These are phyloP conservation scores for Hygrophoropsis aurantiaca DNA, from an alignment of 768 basidiomycete genomes.

Conservation along the genomic window DNA sequence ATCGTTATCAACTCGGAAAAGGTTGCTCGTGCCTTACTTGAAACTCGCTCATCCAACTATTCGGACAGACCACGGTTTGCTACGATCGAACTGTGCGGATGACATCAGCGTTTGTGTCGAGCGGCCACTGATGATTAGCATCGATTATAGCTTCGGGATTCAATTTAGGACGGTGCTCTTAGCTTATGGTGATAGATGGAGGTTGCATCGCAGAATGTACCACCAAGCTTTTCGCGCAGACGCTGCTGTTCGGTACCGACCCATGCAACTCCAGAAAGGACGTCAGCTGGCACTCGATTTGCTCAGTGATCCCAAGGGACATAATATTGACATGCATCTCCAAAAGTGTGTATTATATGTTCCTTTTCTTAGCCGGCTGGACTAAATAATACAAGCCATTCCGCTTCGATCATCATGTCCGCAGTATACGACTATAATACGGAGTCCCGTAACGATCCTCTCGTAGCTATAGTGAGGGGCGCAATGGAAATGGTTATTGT, in stretches of 20 bases:
- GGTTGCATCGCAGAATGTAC: slow-evolving; percentile 29
- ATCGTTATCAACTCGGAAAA: slow-evolving; percentile 41
- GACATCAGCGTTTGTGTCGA: too few species aligned
- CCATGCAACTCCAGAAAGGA: slow-evolving; percentile 28
- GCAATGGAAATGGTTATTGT: slow-evolving; percentile 17
- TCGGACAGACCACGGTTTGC: slow-evolving; percentile 37
- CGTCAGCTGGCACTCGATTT: slow-evolving; percentile 34
- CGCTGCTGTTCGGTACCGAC: slow-evolving; percentile 7
- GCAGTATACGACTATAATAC: slow-evolving; percentile 37
- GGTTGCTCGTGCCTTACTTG: slow-evolving; percentile 39
- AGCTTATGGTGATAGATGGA: slow-evolving; percentile 31
- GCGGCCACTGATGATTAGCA: too few species aligned
- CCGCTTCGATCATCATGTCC: slow-evolving; percentile 35
- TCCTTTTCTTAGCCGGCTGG: too few species aligned
- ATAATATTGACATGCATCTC: slow-evolving; percentile 23
- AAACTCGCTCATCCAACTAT: slow-evolving; percentile 42
- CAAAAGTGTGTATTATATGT: slow-evolving; percentile 30
- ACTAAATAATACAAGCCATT: slow-evolving; percentile 14
- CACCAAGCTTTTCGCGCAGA: slow-evolving; percentile 18
- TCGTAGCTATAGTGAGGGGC: slow-evolving; percentile 34
- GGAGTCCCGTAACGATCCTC: slow-evolving; percentile 33
- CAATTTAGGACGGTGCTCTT: slow-evolving; percentile 39
- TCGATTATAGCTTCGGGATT: slow-evolving; percentile 43
- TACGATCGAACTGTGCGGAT: slow-evolving; percentile 39
- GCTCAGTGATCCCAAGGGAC: slow-evolving; percentile 28